A percentile compares a stretch with the other conserved stretches of the same genome.
phyloP scores from a whole-genome alignment of 306 rosid genomes.

The Begonia peltatifolia region DNA sequence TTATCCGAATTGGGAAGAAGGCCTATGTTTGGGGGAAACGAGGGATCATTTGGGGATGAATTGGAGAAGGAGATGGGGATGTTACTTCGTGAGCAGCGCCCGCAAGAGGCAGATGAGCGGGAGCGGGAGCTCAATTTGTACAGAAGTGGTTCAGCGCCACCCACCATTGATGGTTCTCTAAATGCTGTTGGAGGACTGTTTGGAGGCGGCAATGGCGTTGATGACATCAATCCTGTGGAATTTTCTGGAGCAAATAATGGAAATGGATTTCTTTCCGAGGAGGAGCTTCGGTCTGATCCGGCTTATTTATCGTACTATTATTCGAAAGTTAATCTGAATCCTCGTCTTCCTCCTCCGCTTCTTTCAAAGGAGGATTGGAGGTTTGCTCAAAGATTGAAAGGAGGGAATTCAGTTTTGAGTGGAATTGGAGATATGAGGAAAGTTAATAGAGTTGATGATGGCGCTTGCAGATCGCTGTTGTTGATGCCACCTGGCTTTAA shows the following conservation, averaged over 20 bases:
- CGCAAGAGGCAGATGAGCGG: conserved; percentile 60
- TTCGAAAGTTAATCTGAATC: conserved; percentile 74
- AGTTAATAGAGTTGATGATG: conserved; percentile 10
- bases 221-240: conserved; percentile 20
- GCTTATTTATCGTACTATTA: conserved; percentile 67
- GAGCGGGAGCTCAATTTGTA: conserved; percentile 57
- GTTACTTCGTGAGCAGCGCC: conserved; percentile 68
- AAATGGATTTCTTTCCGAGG: conserved; percentile 62
- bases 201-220: conserved; percentile 17
- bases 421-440: conserved; percentile 32
- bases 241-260: conserved; percentile 35
- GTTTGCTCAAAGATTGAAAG: conserved; percentile 57
- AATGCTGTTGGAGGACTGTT: conserved; percentile 73
- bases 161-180: conserved; percentile 74
- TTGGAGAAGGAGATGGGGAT: conserved; percentile 66
- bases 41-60: conserved; percentile 80
- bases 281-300: conserved; percentile 89
- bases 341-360: conserved; percentile 86
- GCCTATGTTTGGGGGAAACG: conserved; percentile 61
- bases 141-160: conserved; percentile 94
- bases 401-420: conserved; percentile 25
- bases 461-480: conserved; percentile 20
- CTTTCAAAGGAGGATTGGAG: conserved; percentile 88
- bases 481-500: conserved; percentile 28
- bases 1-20: conserved; percentile 9